Conservation (phyloP, 139 green algal genomes). For the Closterium sp. region DNA sequence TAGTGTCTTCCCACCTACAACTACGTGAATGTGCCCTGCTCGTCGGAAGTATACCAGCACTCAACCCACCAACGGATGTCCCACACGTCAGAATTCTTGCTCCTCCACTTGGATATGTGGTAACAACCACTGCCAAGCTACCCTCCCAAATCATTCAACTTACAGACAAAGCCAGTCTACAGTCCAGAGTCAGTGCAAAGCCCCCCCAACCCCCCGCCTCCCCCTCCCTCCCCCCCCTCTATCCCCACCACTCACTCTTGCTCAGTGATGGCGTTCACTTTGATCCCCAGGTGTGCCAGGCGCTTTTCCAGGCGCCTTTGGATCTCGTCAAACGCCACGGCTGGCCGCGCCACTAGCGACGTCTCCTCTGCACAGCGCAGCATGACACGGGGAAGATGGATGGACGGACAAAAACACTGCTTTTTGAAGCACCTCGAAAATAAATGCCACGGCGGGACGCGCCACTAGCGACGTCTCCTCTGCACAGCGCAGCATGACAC, state of each 20-base stretch:
- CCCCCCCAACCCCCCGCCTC: neutral
- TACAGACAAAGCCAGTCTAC: no score
- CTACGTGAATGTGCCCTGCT: no score
- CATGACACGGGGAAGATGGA: neutral
- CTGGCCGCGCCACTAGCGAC: constrained; percentile 86
- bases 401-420: no score
- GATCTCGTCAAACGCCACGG: constrained; percentile 84
- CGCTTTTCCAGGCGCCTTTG: constrained; percentile 82
- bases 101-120: no score
- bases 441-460: constrained; percentile 80
- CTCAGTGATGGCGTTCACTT: constrained; percentile 79
- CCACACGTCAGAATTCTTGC: no score
- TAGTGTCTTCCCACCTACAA: no score
- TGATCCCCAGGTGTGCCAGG: constrained; percentile 72
- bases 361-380: constrained; percentile 79
- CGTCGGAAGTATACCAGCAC: no score
- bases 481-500: neutral
- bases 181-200: no score
- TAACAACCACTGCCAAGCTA: no score
- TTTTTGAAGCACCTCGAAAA: no score
- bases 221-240: constrained; percentile 71
- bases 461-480: constrained; percentile 96
- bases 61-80: no score
- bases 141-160: no score
- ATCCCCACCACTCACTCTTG: constrained; percentile 70